Percentiles rank a stretch among this genome's conserved stretches.
phyloP scores from a whole-genome alignment of 2,329 filamentous ascomycete species.

The Talaromyces rugulosus region DNA sequence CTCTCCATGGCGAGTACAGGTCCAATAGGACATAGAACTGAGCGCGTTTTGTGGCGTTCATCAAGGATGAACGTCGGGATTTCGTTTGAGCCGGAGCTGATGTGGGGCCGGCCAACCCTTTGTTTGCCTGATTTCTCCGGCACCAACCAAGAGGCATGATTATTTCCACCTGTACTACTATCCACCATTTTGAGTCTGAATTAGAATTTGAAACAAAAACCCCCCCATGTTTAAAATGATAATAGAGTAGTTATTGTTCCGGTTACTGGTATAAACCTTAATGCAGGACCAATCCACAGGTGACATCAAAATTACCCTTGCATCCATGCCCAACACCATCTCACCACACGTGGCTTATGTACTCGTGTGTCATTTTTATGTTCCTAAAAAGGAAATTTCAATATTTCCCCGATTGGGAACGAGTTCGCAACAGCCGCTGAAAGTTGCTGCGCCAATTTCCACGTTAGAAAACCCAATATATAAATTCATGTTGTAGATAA shows the following conservation, averaged over 20 bases:
- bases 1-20: slow-evolving; percentile 14
- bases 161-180: neutral
- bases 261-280: neutral
- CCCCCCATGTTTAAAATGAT: neutral
- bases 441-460: no score
- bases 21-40: neutral
- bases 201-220: neutral
- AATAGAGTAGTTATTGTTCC: neutral
- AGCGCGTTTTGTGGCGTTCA: neutral
- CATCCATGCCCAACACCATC: neutral
- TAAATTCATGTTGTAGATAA: neutral
- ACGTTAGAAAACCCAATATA: no score
- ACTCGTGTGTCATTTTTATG: neutral
- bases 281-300: no score
- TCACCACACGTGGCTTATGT: neutral
- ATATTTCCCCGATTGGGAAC: no score
- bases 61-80: neutral
- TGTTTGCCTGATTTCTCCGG: neutral
- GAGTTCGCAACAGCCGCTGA: no score
- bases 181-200: neutral
- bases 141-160: neutral
- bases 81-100: neutral
- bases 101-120: neutral
- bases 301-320: neutral
- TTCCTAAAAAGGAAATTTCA: no score